A percentile compares a stretch with the other conserved stretches of the same genome.
Conservation (phyloP, 2,329 filamentous ascomycete species). For the Fusarium guadeloupense region DNA sequence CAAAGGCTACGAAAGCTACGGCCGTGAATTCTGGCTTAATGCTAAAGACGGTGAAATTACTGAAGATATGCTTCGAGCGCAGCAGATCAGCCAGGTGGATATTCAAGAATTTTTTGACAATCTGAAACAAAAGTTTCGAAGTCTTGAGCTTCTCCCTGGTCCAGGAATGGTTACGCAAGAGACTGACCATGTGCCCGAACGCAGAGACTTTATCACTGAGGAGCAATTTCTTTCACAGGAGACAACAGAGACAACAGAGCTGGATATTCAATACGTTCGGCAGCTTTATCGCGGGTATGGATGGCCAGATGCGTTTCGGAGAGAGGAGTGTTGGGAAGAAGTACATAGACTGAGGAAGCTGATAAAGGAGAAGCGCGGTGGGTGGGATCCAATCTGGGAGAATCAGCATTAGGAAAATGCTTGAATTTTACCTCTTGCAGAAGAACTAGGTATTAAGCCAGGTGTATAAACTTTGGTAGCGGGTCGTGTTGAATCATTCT, state of each 20-base stretch:
- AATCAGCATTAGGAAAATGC: no score
- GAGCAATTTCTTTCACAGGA: neutral
- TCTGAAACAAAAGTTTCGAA: neutral
- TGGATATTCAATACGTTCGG: conserved; percentile 7
- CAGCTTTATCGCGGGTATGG: neutral
- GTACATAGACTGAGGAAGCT: no score
- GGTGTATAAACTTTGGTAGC: no score
- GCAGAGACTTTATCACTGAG: neutral
- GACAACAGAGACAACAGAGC: neutral
- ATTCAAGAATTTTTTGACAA: neutral
- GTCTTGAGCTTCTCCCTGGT: neutral
- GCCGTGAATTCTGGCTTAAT: neutral
- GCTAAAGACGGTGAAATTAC: neutral
- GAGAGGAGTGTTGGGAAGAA: no score
- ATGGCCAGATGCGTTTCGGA: neutral
- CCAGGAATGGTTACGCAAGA: neutral
- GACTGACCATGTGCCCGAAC: neutral
- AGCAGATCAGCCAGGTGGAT: neutral
- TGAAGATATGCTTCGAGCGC: neutral
- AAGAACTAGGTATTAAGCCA: no score
- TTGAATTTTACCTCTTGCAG: no score
- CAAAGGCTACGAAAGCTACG: neutral
- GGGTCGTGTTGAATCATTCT: no score
- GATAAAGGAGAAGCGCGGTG: no score
- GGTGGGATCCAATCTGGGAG: no score